Percentiles rank a stretch among this genome's conserved stretches.
These are phyloP conservation scores for Hortiboletus rubellus DNA, from an alignment of 1,284 basidiomycete species.

Conservation along the genomic window DNA sequence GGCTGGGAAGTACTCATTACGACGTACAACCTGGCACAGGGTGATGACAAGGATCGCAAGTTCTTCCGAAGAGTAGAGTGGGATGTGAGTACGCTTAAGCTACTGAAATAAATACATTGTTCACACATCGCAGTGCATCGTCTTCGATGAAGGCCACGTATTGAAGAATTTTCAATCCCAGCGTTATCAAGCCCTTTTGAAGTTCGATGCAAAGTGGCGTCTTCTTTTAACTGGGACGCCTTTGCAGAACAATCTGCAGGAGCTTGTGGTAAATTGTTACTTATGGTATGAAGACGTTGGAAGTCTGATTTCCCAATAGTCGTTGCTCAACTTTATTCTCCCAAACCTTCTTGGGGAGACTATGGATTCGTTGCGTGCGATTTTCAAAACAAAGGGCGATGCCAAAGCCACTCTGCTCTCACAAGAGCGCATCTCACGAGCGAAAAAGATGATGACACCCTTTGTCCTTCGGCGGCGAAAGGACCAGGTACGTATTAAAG, in stretches of 20 bases:
- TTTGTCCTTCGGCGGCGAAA: conserved; percentile 96
- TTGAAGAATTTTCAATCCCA: conserved; percentile 98
- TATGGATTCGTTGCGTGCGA: conserved; percentile 79
- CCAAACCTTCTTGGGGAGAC: conserved; percentile 85
- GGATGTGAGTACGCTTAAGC: conserved; percentile 60
- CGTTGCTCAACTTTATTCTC: conserved; percentile 97
- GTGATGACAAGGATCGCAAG: conserved; percentile 83
- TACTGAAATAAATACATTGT: background rate
- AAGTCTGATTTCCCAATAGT: conserved; percentile 49
- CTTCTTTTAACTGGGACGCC: conserved; percentile 96
- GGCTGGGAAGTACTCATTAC: conserved; percentile 95
- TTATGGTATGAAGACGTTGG: background rate
- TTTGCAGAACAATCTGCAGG: conserved; percentile 89
- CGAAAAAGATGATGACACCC: conserved; percentile 99
- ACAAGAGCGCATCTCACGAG: conserved; percentile 87
- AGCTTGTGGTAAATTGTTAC: conserved; percentile 78
- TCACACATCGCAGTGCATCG: conserved; percentile 61
- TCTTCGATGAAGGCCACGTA: conserved; percentile 95
- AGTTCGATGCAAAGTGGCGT: conserved; percentile 86
- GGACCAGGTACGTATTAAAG: conserved; percentile 61
- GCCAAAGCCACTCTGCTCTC: conserved; percentile 85
- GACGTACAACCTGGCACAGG: conserved; percentile 93
- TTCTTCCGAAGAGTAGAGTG: conserved; percentile 93
- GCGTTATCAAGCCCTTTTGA: conserved; percentile 87
- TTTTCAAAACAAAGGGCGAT: conserved; percentile 95